Base-by-base conservation (phyloP, 768 basidiomycete genomes). In the Russula vinacea region DNA sequence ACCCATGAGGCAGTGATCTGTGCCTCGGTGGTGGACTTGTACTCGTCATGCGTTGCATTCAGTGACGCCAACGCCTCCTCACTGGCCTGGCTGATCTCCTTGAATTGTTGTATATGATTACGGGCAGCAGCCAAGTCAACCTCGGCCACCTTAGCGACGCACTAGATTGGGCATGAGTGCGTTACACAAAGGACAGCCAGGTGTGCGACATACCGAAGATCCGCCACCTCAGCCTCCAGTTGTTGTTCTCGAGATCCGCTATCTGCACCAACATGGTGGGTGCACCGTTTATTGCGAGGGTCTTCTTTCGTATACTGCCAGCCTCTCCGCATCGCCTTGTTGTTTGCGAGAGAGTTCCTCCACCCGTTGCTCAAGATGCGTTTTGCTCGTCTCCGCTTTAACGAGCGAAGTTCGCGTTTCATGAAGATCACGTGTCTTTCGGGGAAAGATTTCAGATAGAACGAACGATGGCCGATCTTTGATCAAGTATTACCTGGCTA, bases 291-390 rank as follows among this genome's bases (percentile, higher is more conserved):
- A 71, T 51, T 3, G 73, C 70, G 75, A 70, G 8, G 80, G 73
- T 55, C 89, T 80, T 42, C 90, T 84, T 71, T 94, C 92, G 69
- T 92, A 95, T 2, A 94, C 90, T 2, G 91, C 80, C 32, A 94
- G 81, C 74, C 94, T 94, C 78, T 94, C 92, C 52, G 86, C 83
- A 61, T 86, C 86, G 35, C 89, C 89, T 66, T 89, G 85, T 6
- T 91, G 73, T 66, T 89, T 86, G 26, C 78, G 76, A n/a, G 73
- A 71, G 24, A 91, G 75, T 45, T 87, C 84, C 22, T 83, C 82
- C 6, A 86, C 79, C 32, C 87, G 85, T 67, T 89, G 84, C 72
- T 92, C 86, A 7, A 92, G 80, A 70, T 92, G 88, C 44, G 80
- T 86, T 74, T 86, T 89, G 78, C 85, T 90, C 0, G 88, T 90